Conservation (phyloP, 768 basidiomycete species). For the Pilatotrama ljubarskyi region DNA sequence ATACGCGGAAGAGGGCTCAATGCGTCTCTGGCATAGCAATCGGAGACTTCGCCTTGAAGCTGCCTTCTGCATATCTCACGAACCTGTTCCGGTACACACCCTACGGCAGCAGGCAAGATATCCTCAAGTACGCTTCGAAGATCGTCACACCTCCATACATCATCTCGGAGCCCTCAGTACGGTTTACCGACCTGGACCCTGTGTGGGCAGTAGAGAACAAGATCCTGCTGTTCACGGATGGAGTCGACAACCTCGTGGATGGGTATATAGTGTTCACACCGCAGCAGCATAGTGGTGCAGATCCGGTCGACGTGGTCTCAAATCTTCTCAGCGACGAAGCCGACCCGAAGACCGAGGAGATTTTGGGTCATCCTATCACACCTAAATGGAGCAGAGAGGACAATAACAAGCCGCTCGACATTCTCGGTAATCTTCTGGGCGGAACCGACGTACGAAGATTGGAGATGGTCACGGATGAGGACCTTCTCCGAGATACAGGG, state of each 20-base stretch:
- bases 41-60: not conserved
- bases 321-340: not conserved
- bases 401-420: not conserved
- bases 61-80: not conserved
- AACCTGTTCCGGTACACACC: not conserved
- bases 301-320: not conserved
- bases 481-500: not conserved
- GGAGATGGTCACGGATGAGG: not conserved
- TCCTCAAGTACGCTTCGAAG: not conserved
- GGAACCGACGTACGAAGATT: not conserved
- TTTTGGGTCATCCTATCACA: not conserved
- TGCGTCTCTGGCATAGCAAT: not conserved
- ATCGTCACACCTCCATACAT: not conserved
- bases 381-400: not conserved
- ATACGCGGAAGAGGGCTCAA: no score
- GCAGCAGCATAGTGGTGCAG: not conserved
- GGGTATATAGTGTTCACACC: not conserved
- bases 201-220: not conserved
- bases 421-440: not conserved
- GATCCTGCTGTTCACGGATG: not conserved
- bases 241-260: slow-evolving; percentile 3
- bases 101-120: no score
- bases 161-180: slow-evolving; percentile 1
- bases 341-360: not conserved
- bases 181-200: not conserved